These are phyloP conservation scores for Xylariaceae sp. DNA, from an alignment of 2,329 filamentous ascomycete genomes.

Conservation along the genomic window DNA sequence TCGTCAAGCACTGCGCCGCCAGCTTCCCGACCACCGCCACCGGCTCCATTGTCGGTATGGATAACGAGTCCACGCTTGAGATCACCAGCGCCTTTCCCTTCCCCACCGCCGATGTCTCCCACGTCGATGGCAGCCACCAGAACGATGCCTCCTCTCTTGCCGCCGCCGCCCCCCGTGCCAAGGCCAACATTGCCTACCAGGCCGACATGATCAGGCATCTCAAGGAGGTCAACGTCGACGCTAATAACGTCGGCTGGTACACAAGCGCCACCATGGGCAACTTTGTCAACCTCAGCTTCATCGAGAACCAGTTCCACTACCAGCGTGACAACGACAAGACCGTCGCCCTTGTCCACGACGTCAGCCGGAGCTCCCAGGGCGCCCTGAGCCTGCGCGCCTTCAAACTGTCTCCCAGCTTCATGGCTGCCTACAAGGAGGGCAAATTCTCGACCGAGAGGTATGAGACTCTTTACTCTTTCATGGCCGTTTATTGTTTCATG, in stretches of 20 bases:
- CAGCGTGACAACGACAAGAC: slow-evolving; percentile 91
- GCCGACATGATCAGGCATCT: slow-evolving; percentile 96
- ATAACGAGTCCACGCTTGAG: slow-evolving; percentile 74
- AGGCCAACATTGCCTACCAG: slow-evolving; percentile 84
- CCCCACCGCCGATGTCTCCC: slow-evolving; percentile 71
- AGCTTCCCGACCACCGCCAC: slow-evolving; percentile 86
- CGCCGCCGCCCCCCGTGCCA: slow-evolving; percentile 84
- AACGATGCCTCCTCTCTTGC: slow-evolving; percentile 72
- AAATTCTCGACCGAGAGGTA: slow-evolving; percentile 97
- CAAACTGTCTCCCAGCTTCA: slow-evolving; percentile 81
- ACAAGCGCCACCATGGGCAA: slow-evolving; percentile 98
- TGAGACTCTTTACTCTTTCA: slow-evolving; percentile 29
- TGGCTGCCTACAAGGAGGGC: slow-evolving; percentile 89
- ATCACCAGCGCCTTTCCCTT: slow-evolving; percentile 95
- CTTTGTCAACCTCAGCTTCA: slow-evolving; percentile 89
- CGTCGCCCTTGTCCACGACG: slow-evolving; percentile 88
- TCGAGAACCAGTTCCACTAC: slow-evolving; percentile 98
- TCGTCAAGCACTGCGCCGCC: slow-evolving; percentile 90
- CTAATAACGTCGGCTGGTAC: slow-evolving; percentile 98
- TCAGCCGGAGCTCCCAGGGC: slow-evolving; percentile 90
- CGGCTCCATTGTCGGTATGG: slow-evolving; percentile 90
- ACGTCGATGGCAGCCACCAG: slow-evolving; percentile 64
- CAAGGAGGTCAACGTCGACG: slow-evolving; percentile 96
- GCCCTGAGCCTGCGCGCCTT: slow-evolving; percentile 87
- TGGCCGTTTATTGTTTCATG: slow-evolving; percentile 14